Evolutionary conservation across 768 basidiomycete genomes (phyloP).

Genomic region (Cyathus striatus): DNA sequence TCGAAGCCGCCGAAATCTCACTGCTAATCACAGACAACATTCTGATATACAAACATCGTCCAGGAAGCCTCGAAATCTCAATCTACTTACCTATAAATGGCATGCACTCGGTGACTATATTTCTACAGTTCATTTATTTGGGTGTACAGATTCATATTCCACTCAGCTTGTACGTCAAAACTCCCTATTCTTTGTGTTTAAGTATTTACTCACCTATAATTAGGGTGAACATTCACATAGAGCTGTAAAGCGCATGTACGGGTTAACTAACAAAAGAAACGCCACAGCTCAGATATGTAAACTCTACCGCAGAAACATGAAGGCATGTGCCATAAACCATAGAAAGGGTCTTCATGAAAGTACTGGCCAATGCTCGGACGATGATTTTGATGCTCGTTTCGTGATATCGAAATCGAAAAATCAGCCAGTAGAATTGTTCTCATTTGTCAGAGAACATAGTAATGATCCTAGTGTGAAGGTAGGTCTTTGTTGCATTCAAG

Average conservation of each 20-base stretch:
- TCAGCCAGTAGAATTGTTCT: not conserved
- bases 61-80: slow-evolving; percentile 9
- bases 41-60: slow-evolving; percentile 1
- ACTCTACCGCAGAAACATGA: slow-evolving; percentile 5
- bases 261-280: slow-evolving; percentile 22
- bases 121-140: slow-evolving; percentile 7
- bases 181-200: not conserved
- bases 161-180: slow-evolving; percentile 20
- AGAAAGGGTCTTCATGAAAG: not conserved
- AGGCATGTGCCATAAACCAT: slow-evolving; percentile 3
- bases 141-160: slow-evolving; percentile 22
- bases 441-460: not conserved
- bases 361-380: not conserved
- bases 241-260: slow-evolving; percentile 25
- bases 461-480: slow-evolving; percentile 24
- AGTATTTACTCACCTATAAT: not conserved
- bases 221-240: slow-evolving; percentile 35
- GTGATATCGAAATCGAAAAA: slow-evolving; percentile 14
- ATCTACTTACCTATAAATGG: slow-evolving; percentile 19
- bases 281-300: slow-evolving; percentile 14
- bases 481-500: slow-evolving; percentile 2
- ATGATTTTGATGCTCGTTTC: too few relatives aligned
- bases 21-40: too few relatives aligned
- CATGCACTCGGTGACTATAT: slow-evolving; percentile 21
- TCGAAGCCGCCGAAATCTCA: slow-evolving; percentile 9